These are phyloP conservation scores for Aquilaria sinensis DNA, from an alignment of 345 rosid species.

Conservation along the genomic window DNA sequence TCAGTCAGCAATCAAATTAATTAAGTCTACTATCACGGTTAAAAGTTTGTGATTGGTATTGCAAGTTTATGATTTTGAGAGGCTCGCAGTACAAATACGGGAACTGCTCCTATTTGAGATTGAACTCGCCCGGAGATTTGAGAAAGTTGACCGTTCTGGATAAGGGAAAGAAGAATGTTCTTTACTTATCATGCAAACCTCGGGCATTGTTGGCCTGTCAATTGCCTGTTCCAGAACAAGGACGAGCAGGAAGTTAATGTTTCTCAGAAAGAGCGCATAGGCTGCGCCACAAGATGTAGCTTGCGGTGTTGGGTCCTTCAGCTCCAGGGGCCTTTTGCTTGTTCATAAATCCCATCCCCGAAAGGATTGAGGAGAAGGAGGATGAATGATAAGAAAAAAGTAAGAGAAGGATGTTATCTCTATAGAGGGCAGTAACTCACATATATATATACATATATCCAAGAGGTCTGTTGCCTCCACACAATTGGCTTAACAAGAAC, in stretches of 20 bases:
- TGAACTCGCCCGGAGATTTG: neutral
- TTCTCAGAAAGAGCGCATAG: neutral
- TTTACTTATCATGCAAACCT: slow-evolving; percentile 21
- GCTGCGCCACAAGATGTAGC: neutral
- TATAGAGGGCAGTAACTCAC: too few species aligned
- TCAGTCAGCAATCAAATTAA: too few species aligned
- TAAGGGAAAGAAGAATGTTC: slow-evolving; percentile 5
- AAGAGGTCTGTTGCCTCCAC: too few species aligned
- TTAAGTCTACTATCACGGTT: too few species aligned
- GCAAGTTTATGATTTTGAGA: neutral
- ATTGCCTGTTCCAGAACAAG: slow-evolving; percentile 20
- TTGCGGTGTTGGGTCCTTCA: slow-evolving; percentile 1
- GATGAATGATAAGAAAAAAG: neutral
- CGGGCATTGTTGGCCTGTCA: slow-evolving; percentile 26
- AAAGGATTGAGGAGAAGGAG: neutral
- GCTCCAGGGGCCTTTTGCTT: neutral
- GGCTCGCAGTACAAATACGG: neutral
- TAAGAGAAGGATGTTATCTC: too few species aligned
- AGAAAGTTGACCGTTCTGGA: slow-evolving; percentile 23
- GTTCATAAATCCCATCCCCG: slow-evolving; percentile 6
- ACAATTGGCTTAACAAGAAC: too few species aligned
- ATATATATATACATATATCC: too few species aligned
- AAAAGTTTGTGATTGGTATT: too few species aligned
- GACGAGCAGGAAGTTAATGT: slow-evolving; percentile 13
- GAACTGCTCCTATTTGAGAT: neutral